phyloP scores from a whole-genome alignment of 2,329 filamentous ascomycete genomes.

The Neonectria faginata region DNA sequence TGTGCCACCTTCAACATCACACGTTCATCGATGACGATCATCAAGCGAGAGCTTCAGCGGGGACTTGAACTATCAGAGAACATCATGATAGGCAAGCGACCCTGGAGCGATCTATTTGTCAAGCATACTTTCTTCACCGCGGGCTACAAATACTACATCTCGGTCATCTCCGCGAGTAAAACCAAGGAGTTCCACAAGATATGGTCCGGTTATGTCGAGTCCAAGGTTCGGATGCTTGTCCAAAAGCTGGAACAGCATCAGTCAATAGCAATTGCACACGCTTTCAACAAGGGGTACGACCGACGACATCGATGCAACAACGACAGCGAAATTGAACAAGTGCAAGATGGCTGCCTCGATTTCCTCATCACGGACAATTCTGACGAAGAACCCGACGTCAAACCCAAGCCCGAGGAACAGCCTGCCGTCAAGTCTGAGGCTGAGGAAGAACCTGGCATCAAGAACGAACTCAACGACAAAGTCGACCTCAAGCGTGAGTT shows the following conservation, averaged over 20 bases:
- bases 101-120: constrained; percentile 89
- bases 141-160: constrained; percentile 96
- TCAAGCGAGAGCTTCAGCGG: constrained; percentile 83
- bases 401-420: constrained; percentile 28
- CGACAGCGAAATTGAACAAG: constrained; percentile 63
- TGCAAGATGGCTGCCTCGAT: constrained; percentile 65
- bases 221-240: constrained; percentile 89
- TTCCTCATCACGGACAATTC: constrained; percentile 56
- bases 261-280: constrained; percentile 85
- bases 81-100: constrained; percentile 80
- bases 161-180: constrained; percentile 83
- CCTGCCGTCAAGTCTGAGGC: constrained; percentile 55
- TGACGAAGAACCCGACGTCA: constrained; percentile 51
- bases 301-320: constrained; percentile 77
- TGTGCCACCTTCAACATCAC: constrained; percentile 97
- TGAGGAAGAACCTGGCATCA: constrained; percentile 31
- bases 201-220: constrained; percentile 94
- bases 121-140: constrained; percentile 94
- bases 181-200: constrained; percentile 86
- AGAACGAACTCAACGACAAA: constrained; percentile 47
- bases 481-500: constrained; percentile 32
- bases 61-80: constrained; percentile 81
- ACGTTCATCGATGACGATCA: constrained; percentile 84
- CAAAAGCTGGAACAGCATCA: constrained; percentile 83
- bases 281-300: constrained; percentile 94